Percentiles rank a stretch among this genome's conserved stretches.
Evolutionary conservation across 192 early-diverging fungal species (phyloP).

Genomic region (Coemansia sp.): DNA sequence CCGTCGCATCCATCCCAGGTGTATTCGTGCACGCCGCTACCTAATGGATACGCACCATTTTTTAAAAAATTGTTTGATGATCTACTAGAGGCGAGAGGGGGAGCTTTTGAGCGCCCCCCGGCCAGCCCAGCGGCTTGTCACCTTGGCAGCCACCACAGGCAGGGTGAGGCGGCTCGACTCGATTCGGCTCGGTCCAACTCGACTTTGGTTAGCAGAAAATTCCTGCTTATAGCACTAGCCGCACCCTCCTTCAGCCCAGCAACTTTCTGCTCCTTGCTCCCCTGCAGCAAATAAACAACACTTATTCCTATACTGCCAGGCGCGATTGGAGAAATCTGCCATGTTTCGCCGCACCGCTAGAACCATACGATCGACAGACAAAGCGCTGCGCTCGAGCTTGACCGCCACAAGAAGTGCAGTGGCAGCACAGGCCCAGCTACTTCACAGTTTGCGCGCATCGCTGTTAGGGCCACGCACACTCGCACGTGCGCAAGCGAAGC

Average conservation of each 20-base stretch:
- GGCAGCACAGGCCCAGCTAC: background rate
- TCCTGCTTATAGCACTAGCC: background rate
- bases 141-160: background rate
- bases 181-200: background rate
- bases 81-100: conserved; percentile 10
- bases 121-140: background rate
- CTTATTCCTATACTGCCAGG: background rate
- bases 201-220: too few species aligned
- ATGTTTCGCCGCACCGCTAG: background rate
- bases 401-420: background rate
- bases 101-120: conserved; percentile 1
- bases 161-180: background rate
- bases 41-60: conserved; percentile 56
- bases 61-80: conserved; percentile 12
- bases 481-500: background rate
- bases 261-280: background rate
- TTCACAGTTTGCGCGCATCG: background rate
- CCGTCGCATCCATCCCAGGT: background rate
- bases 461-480: background rate
- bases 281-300: background rate
- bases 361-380: background rate
- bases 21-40: background rate
- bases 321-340: background rate
- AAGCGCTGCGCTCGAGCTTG: background rate
- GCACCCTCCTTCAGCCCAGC: background rate